Evolutionary conservation across 176 grass and related monocot species (phyloP).

Genomic region (Themeda triandra): DNA sequence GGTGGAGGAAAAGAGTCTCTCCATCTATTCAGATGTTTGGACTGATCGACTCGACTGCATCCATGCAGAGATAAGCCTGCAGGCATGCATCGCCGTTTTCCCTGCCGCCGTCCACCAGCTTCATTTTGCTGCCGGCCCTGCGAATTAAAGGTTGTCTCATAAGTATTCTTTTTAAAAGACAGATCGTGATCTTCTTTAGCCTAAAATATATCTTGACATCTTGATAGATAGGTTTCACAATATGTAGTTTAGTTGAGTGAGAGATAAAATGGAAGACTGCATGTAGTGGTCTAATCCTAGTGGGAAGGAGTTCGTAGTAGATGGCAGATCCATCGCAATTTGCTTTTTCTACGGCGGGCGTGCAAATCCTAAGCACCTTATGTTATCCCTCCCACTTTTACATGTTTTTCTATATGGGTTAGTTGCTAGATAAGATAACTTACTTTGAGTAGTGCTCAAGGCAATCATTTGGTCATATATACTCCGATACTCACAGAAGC

Average conservation of each 20-base stretch:
- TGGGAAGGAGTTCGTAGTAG: not conserved
- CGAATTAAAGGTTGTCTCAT: not conserved
- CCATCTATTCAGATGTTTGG: too few species aligned
- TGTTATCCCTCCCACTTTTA: constrained; percentile 24
- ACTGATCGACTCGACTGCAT: too few species aligned
- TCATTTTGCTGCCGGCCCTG: not conserved
- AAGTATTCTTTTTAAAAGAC: too few species aligned
- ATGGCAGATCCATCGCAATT: constrained; percentile 25
- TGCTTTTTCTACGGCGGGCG: constrained; percentile 23
- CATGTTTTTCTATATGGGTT: not conserved
- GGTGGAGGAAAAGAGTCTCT: too few species aligned
- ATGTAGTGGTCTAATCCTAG: constrained; percentile 1
- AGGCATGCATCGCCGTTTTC: too few species aligned
- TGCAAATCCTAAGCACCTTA: constrained; percentile 24
- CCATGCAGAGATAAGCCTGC: too few species aligned
- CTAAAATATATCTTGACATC: constrained; percentile 20
- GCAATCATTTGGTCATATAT: not conserved
- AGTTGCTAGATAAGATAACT: not conserved
- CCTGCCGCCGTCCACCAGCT: not conserved
- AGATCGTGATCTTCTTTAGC: not conserved
- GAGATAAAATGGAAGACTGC: not conserved
- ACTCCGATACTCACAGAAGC: not conserved
- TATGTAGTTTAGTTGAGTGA: not conserved
- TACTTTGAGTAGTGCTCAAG: not conserved
- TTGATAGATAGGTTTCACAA: not conserved